A percentile compares a stretch with the other conserved stretches of the same genome.
These are phyloP conservation scores for Litchi chinensis DNA, from an alignment of 345 rosid genomes.

Conservation along the genomic window DNA sequence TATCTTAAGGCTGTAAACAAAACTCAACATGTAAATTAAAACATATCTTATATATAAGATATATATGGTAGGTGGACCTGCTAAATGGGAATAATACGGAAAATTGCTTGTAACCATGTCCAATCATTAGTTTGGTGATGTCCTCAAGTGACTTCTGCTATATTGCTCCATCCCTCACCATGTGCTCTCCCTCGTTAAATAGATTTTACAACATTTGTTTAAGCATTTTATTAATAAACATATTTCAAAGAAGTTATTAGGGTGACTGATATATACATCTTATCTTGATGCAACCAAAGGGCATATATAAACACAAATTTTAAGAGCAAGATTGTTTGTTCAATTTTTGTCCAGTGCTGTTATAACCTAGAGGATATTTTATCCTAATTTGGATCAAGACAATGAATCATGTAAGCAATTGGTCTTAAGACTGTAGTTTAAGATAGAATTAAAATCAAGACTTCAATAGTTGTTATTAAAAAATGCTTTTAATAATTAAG, in stretches of 20 bases:
- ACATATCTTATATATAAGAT: background rate
- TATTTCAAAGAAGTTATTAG: background rate
- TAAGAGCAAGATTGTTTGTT: no score
- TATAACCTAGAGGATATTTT: no score
- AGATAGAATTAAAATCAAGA: no score
- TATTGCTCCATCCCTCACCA: slow-evolving; percentile 38
- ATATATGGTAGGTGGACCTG: slow-evolving; percentile 8
- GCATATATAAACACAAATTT: background rate
- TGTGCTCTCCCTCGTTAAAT: slow-evolving; percentile 24
- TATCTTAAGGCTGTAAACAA: background rate
- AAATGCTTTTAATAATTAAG: no score
- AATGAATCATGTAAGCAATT: no score
- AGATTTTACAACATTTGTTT: background rate
- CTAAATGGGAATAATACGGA: slow-evolving; percentile 21
- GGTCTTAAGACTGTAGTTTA: no score
- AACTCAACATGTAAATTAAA: background rate
- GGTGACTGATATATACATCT: background rate
- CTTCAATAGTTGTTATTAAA: no score
- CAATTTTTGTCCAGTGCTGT: no score
- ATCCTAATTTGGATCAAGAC: no score
- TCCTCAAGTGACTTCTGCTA: slow-evolving; percentile 19
- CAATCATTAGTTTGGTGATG: slow-evolving; percentile 47
- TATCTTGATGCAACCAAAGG: background rate
- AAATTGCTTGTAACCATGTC: slow-evolving; percentile 29
- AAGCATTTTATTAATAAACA: background rate